Evolutionary conservation across 1,139 yeast genomes (phyloP), one percentile per base, ranked within the genome.

Genomic region (Komagataea norvegica): DNA sequence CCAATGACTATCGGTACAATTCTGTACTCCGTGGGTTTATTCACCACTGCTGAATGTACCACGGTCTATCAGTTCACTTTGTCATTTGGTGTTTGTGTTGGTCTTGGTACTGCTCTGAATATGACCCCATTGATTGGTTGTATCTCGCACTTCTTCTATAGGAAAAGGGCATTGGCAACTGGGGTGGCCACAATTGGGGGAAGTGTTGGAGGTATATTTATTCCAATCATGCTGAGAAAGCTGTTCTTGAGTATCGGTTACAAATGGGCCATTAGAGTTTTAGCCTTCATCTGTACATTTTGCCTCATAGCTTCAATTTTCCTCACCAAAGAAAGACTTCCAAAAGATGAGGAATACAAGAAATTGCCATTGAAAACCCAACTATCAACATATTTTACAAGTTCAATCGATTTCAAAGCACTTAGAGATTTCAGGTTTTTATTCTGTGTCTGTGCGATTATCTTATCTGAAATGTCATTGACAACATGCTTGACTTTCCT

Each of bases 121-220:
- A 69, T 76, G 61, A 67, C 77, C 6, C 83, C 84, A 0, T 59
- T 74, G 40, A 65, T 77, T 13, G 76, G 79, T 7, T 72, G 70
- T 21, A 62, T 77, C 3, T 70, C 78, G n/a, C 82, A 79, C 41
- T 77, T 78, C 72, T 79, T 77, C 49, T 58, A 61, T 40, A 61
- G 59, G 33, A 69, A 68, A 42, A 62, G 83, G 38, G 83, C 79
- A 0, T 57, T 65, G 23, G 79, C 78, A 3, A 66, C 74, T 15
- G 79, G 81, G 0, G 45, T 76, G 1, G 78, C 82, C 3, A 73
- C 82, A 1, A 62, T 72, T 50, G 85, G 85, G 14, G 85, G 84
- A 0, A 72, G 79, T 14, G 61, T 77, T 9, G 86, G 85, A 11
- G 86, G 85, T 24, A 62, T 76, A 21, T 55, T 71, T 11, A 74